Evolutionary conservation across 2,329 filamentous ascomycete species (phyloP).

Genomic region (Colletotrichum musae): DNA sequence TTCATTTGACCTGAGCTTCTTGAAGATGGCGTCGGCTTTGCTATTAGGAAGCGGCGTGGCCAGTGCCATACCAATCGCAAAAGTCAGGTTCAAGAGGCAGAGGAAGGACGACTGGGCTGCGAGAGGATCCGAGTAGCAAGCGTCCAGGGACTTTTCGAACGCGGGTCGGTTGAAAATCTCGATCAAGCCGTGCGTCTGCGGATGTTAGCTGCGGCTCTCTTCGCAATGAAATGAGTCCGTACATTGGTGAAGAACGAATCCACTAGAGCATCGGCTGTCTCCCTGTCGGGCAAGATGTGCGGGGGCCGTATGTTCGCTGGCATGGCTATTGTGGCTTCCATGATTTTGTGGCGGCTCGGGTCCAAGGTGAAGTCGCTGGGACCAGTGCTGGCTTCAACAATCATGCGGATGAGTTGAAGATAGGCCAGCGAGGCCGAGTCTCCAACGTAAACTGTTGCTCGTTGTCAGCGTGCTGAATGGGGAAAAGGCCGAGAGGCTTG

Average conservation of each 20-base stretch:
- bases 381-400: conserved; percentile 69
- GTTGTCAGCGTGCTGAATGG: neutral
- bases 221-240: conserved; percentile 42
- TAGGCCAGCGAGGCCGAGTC: conserved; percentile 74
- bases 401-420: conserved; percentile 71
- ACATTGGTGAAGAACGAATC: conserved; percentile 75
- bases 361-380: conserved; percentile 71
- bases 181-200: conserved; percentile 71
- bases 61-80: conserved; percentile 74
- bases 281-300: conserved; percentile 68
- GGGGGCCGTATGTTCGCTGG: conserved; percentile 62
- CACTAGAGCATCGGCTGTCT: conserved; percentile 67
- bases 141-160: conserved; percentile 65
- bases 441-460: conserved; percentile 69
- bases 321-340: conserved; percentile 67
- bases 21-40: conserved; percentile 64
- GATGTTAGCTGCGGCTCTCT: conserved; percentile 11
- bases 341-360: conserved; percentile 68
- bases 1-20: conserved; percentile 63
- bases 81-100: conserved; percentile 73
- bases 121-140: conserved; percentile 69
- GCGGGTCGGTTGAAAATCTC: conserved; percentile 69
- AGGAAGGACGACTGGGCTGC: conserved; percentile 65
- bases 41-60: conserved; percentile 66
- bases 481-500: neutral